Conservation (phyloP, 208 protist genomes). For the Leishmania tarentolae region DNA sequence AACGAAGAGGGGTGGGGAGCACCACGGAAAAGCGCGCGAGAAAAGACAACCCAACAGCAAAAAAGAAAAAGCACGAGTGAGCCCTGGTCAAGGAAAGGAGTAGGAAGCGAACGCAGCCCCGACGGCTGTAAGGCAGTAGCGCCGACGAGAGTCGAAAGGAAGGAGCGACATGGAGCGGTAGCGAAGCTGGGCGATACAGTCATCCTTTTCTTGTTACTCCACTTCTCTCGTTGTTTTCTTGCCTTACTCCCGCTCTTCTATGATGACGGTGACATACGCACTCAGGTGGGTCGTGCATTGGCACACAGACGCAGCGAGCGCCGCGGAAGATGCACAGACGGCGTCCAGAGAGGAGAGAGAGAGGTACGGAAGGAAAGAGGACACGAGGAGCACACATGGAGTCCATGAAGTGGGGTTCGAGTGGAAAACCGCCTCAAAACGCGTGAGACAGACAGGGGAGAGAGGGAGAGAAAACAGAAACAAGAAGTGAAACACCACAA, state of each 20-base stretch:
- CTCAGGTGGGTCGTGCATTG: background rate
- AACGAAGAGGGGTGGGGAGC: background rate
- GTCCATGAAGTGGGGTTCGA: background rate
- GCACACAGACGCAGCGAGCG: background rate
- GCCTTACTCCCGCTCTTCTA: background rate
- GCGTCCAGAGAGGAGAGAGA: background rate
- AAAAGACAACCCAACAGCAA: background rate
- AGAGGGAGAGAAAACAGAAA: background rate
- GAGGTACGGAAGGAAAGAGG: background rate
- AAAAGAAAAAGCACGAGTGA: background rate
- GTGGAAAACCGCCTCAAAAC: constrained; percentile 36
- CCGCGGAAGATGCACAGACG: background rate
- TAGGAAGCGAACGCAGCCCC: background rate
- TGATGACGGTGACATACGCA: background rate
- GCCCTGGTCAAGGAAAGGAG: background rate
- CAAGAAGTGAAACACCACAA: background rate
- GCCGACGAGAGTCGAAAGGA: background rate
- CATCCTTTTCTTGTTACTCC: background rate
- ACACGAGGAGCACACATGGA: background rate
- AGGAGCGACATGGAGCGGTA: background rate
- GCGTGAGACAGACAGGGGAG: constrained; percentile 12
- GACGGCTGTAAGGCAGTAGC: background rate
- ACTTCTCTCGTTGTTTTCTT: constrained; percentile 2
- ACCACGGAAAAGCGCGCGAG: background rate
- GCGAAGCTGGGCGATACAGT: background rate